A percentile compares a stretch with the other conserved stretches of the same genome.
Evolutionary conservation across 495 filamentous ascomycete species (phyloP).

Genomic region (Podospora bellae-mahoneyi): DNA sequence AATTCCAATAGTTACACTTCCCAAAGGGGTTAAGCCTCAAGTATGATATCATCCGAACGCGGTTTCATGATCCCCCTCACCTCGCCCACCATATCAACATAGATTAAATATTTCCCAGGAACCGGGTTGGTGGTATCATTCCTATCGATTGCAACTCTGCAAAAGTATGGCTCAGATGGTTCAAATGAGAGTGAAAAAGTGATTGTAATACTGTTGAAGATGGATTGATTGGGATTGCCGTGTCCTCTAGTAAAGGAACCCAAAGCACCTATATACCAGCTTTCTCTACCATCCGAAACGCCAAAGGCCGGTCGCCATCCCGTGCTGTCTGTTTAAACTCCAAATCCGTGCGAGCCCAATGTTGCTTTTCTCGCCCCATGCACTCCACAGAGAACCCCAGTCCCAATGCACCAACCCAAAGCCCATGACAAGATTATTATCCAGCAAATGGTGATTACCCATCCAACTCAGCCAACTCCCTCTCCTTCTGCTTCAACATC

Average conservation of each 20-base stretch:
- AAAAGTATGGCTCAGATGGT: too few species aligned
- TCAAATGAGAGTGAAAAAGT: background rate
- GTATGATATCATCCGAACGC: background rate
- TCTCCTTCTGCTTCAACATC: slow-evolving; percentile 69
- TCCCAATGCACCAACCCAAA: too few species aligned
- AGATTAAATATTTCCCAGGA: too few species aligned
- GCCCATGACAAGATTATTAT: too few species aligned
- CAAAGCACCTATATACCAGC: background rate
- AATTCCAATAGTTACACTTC: background rate
- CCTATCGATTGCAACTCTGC: too few species aligned
- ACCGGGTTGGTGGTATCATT: too few species aligned
- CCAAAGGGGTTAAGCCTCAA: background rate
- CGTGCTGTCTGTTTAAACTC: background rate
- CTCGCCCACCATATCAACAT: too few species aligned
- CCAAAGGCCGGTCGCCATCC: background rate
- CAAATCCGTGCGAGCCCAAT: background rate
- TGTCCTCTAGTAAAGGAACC: background rate
- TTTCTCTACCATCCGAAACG: background rate
- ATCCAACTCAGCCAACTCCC: slow-evolving; percentile 67
- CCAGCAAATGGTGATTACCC: background rate
- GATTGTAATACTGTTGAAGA: background rate
- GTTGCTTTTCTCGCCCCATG: background rate
- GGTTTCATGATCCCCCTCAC: too few species aligned
- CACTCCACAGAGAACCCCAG: background rate
- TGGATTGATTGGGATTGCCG: background rate